Conservation (phyloP, 805 yeast species). For the Ascoidea rubescens region DNA sequence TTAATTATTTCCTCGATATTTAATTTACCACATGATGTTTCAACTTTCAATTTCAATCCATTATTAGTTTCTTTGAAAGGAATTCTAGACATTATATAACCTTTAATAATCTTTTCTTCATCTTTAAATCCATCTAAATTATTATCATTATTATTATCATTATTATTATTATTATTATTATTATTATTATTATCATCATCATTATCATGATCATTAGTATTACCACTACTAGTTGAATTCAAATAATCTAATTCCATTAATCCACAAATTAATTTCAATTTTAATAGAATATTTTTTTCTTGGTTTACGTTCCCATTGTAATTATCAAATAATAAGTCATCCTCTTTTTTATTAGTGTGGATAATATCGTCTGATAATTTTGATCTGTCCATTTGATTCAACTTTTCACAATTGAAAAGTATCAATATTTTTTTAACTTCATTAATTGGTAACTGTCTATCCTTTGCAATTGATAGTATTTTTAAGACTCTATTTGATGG, state of each 20-base stretch:
- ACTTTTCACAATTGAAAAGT: not conserved
- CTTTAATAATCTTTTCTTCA: not conserved
- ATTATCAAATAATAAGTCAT: no score
- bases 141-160: no score
- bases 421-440: not conserved
- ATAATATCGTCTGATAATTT: not conserved
- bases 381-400: not conserved
- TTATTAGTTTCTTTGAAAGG: not conserved
- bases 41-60: not conserved
- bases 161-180: no score
- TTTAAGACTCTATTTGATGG: not conserved
- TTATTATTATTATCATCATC: no score
- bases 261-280: not conserved
- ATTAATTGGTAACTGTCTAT: not conserved
- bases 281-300: not conserved
- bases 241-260: not conserved
- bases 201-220: no score
- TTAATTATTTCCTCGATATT: not conserved
- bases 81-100: not conserved
- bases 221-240: not conserved
- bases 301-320: not conserved
- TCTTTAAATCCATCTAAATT: not conserved
- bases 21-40: not conserved
- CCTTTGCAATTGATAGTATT: not conserved
- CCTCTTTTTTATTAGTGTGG: not conserved